Percentiles rank a stretch among this genome's conserved stretches.
Conservation (phyloP, 2,329 filamentous ascomycete species). For the Neofusicoccum sp. region DNA sequence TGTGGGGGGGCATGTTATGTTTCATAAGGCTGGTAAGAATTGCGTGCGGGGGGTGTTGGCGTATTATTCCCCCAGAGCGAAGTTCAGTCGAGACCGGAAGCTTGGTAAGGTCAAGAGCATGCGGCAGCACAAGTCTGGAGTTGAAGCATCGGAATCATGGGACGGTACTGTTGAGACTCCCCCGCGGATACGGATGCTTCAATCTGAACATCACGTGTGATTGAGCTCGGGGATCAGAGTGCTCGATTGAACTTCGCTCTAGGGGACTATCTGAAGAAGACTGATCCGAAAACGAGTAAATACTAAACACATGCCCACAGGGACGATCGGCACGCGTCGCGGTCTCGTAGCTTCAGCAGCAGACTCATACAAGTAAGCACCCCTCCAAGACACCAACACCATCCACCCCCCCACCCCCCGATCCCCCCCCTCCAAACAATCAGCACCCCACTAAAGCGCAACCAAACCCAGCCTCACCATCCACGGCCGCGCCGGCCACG, state of each 20-base stretch:
- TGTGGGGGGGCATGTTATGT: conserved; percentile 59
- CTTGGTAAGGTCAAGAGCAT: no score
- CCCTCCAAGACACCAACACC: neutral
- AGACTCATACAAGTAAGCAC: conserved; percentile 35
- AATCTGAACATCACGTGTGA: no score
- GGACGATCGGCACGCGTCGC: conserved; percentile 41
- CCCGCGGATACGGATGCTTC: no score
- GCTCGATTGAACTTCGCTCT: no score
- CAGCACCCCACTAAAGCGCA: no score
- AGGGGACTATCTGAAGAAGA: no score
- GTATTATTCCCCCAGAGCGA: neutral
- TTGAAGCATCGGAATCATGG: no score
- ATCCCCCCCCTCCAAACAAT: neutral
- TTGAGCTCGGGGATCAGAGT: no score
- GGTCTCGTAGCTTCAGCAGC: conserved; percentile 44
- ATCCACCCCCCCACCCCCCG: neutral
- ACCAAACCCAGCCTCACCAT: conserved; percentile 43
- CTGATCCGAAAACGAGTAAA: neutral
- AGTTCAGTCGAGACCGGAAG: no score
- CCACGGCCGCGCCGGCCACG: conserved; percentile 60
- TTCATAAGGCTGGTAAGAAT: conserved; percentile 34
- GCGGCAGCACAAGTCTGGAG: no score
- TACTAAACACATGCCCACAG: conserved; percentile 20
- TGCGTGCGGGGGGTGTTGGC: neutral
- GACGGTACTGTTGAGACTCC: no score